Base-by-base conservation (phyloP, 768 basidiomycete species). In the Strobilomyces dryophilus region DNA sequence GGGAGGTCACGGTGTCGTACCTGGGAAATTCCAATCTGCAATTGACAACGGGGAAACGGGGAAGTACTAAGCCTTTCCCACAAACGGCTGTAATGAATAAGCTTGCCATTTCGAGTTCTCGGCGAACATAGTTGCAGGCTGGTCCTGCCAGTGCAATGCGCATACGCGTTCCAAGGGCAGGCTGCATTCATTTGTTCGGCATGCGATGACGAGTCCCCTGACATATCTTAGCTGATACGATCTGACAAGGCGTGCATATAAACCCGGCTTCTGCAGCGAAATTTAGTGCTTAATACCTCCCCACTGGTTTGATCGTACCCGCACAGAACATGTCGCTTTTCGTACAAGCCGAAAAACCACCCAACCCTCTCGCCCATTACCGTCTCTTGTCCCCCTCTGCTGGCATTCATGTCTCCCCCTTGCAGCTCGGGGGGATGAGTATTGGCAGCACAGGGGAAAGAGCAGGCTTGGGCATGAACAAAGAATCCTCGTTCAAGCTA, bases 381-480 rank as follows among this genome's bases (percentile, higher is more conserved):
- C 29, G 29, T 29, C 4, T 29, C 53, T 65, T 78, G 21, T 66
- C 72, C 7, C 70, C 73, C 2, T 55, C 58, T 17, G 74, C 75
- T 1, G 70, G 75, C 17, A 58, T 78, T 32, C 72, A 71, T 48
- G 77, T 78, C n/a, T 78, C 77, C 1, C 75, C 77, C 0, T 57
- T 79, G 24, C 64, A 66, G 37, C 71, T 80, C n/a, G 77, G 15
- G 15, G 35, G 5, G 15, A 36, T 36, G 35, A 36, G 35, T 36
- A 36, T 36, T 17, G 15, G 35, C 15, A 36, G 7, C 35, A 36
- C 15, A 36, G 35, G 3, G 35, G 35, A 36, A 36, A 14, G 15
- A 36, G 3, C 35, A 36, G 35, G 15, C 35, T 36, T 36, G 17
- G 15, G 17, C 15, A 17, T 36, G 35, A 36, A 36, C 35, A 36